These are phyloP conservation scores for Aspergillus diversus DNA, from an alignment of 495 filamentous ascomycete genomes.

Conservation along the genomic window DNA sequence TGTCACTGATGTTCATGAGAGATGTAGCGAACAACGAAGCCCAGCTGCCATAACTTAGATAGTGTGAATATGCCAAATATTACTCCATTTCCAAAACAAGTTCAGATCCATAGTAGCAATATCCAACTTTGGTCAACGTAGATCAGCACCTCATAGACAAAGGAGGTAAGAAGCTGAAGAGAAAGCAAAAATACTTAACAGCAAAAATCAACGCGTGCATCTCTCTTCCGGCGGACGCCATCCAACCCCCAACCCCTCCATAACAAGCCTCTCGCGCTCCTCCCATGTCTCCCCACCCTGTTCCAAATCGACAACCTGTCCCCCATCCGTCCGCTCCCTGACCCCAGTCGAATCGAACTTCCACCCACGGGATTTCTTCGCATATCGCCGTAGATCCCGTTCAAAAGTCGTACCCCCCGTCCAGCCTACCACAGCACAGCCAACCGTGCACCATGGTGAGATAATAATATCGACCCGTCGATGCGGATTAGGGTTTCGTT, in stretches of 20 bases:
- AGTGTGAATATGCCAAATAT: too few relatives aligned
- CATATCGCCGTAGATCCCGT: conserved; percentile 80
- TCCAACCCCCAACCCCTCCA: conserved; percentile 75
- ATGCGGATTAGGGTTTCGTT: conserved; percentile 73
- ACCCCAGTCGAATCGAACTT: conserved; percentile 94
- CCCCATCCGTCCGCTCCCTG: conserved; percentile 64
- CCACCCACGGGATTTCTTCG: conserved; percentile 70
- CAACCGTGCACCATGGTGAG: conserved; percentile 82
- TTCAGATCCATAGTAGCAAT: too few relatives aligned
- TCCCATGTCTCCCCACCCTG: conserved; percentile 57
- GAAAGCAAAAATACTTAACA: neutral
- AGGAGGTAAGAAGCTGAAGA: neutral
- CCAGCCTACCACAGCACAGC: conserved; percentile 90
- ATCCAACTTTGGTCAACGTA: too few relatives aligned
- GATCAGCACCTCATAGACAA: neutral
- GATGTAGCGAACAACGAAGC: too few relatives aligned
- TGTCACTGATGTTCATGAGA: too few relatives aligned
- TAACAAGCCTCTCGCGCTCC: conserved; percentile 78
- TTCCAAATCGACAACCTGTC: conserved; percentile 68
- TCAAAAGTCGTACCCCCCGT: conserved; percentile 87
- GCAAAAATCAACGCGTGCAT: conserved; percentile 64
- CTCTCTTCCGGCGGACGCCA: conserved; percentile 75
- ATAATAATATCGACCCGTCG: conserved; percentile 94
- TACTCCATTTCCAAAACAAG: too few relatives aligned
- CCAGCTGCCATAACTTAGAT: too few relatives aligned